phyloP scores from a whole-genome alignment of 2,329 filamentous ascomycete species.

The Phyllosticta citribraziliensis region DNA sequence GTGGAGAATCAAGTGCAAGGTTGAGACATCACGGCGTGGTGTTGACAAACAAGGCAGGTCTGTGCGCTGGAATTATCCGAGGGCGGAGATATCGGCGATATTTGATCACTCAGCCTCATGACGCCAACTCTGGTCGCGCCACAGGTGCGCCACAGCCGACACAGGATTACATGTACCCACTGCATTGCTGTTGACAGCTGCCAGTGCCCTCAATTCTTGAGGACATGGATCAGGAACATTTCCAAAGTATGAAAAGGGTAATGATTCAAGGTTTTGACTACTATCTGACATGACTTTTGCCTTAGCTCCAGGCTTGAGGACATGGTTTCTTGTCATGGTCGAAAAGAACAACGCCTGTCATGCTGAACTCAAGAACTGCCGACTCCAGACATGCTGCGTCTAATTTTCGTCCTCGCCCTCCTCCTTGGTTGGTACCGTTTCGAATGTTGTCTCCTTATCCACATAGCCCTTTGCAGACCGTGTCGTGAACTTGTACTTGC shows the following conservation, averaged over 20 bases:
- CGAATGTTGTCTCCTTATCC: constrained; percentile 12
- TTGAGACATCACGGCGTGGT: neutral
- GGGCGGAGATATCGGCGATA: no score
- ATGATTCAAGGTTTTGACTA: no score
- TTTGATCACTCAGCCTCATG: no score
- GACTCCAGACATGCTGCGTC: neutral
- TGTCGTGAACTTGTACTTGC: constrained; percentile 51
- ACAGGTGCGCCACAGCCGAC: no score
- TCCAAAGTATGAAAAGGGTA: no score
- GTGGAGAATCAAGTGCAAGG: neutral
- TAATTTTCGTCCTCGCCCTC: constrained; percentile 13
- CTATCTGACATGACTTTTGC: neutral
- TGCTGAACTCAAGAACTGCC: neutral
- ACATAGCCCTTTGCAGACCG: constrained; percentile 19
- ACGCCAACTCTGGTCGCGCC: no score
- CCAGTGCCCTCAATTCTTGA: no score
- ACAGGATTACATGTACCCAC: no score
- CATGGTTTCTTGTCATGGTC: neutral
- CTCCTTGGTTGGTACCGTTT: constrained; percentile 11
- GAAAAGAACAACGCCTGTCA: neutral
- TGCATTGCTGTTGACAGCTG: no score
- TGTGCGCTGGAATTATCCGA: no score
- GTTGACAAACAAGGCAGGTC: no score
- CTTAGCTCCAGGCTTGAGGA: neutral
- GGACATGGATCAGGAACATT: no score